Evolutionary conservation across 2,329 filamentous ascomycete species (phyloP), one percentile per base, ranked within the genome.

Genomic region (Hymenotorrendiella dingleyae): DNA sequence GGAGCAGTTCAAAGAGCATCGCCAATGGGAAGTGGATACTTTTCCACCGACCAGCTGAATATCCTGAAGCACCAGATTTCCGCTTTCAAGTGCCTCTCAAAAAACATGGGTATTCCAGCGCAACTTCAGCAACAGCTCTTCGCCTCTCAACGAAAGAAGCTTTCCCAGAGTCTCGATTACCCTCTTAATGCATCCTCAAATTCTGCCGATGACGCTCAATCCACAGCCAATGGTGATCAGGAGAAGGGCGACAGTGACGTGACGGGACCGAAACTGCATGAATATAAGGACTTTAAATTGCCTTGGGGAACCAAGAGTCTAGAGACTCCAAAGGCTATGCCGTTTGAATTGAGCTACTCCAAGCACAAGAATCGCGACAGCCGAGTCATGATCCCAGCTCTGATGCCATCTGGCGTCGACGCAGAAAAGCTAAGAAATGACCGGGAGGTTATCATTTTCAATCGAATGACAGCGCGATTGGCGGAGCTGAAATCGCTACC

Each of bases 361-460:
- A 83, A 90, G 36, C 91, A 97, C 63, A 74, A 76, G 2, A 74
- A 80, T 45, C 82, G 90, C 46, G 80, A 81, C 51, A 84, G 86
- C 51, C 82, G 91, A 30, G 76, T 82, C 42, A 82, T 90, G 52
- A 82, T 97, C 28, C 88, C 93, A 1, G 88, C 87, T 49, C 80
- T 95, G 43, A 88, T 96, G 67, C 90, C 93, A 5, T 78, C 85
- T 6, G 91, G 93, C 7, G 76, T 97, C 38, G 89, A 98, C 60
- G 77, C 91, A 34, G 88, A 94, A 52, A 84, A 89, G 49, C 63
- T 94, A 45, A 80, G 87, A 39, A 86, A 91, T 52, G 89, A 96
- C 61, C 80, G 89, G 33, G 93, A 97, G 61, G 80, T 84, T 45
- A 82, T 93, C 36, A 72, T 96, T 17, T 94, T 93, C 67, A 97